Base-by-base conservation (phyloP, 441 rosid genomes). In the Hura crepitans region DNA sequence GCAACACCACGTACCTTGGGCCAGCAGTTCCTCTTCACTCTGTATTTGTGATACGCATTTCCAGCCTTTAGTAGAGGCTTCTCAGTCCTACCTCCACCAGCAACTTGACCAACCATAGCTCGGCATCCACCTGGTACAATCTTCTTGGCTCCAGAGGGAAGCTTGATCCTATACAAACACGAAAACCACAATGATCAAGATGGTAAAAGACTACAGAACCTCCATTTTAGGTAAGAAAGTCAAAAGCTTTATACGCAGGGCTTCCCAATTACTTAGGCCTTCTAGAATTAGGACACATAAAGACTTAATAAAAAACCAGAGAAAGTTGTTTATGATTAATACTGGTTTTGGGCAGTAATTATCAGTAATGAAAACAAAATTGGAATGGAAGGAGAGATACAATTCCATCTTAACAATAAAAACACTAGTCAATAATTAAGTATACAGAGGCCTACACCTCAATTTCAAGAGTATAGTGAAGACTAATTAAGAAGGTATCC, bases 21-120 rank as follows among this genome's bases (percentile, higher is more conserved):
- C 63, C 63, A 59, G 45, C 63, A 59, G 63, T 59, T 59, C 13
- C 63, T 59, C 63, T 59, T 59, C 63, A 31, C 63, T 59, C 45
- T 59, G 63, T 59, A 31, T 35, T 59, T 59, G 45, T 59, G 63
- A 20, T 59, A 59, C n/a, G 63, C 63, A 18, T 31, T 59, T 59
- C 63, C 63, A 31, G 63, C 63, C 63, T 59, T 59, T 25, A 59
- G 30, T 17, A 59, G 22, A 7, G 63, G 63, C 63, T 59, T 59
- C 14, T 59, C 63, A 18, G 63, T 59, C 37, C 45, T 59, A 39
- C 63, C 63, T 59, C 63, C 63, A 17, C 63, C 63, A 17, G 63
- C 63, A 7, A 59, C 63, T 18, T 59, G 63, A 7, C 63, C 63
- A 33, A 59, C 45, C 63, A 59, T 59, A n/a, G 43, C 45, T 35